These are phyloP conservation scores for Colletotrichum orchidophilum DNA, from an alignment of 2,329 filamentous ascomycete species.

Conservation along the genomic window DNA sequence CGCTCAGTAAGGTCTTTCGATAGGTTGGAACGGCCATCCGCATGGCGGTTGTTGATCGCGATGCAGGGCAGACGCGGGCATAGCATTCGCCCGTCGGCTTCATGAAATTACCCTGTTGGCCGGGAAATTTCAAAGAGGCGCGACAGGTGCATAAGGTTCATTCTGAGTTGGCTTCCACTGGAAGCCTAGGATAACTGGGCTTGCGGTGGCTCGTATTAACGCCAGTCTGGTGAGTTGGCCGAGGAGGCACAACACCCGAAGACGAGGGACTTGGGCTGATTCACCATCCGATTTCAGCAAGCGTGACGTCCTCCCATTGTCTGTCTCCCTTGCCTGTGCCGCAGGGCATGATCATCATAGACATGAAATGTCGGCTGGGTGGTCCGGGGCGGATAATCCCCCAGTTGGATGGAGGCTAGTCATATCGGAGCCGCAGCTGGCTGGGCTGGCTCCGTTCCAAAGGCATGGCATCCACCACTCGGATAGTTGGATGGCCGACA, in stretches of 20 bases:
- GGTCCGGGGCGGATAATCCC: background rate
- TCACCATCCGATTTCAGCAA: background rate
- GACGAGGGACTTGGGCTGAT: background rate
- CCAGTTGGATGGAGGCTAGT: background rate
- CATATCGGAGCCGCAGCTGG: background rate
- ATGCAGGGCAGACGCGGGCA: constrained; percentile 13
- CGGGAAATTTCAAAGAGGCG: constrained; percentile 9
- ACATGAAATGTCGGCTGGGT: background rate
- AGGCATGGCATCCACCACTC: constrained; percentile 8
- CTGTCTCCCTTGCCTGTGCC: background rate
- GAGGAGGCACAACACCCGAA: background rate
- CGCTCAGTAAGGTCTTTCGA: constrained; percentile 8
- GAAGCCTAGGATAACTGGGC: background rate
- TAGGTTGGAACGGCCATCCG: constrained; percentile 20
- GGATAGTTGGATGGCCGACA: constrained; percentile 11
- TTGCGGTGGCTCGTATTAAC: background rate
- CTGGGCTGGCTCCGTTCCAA: constrained; percentile 2
- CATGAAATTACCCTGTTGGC: constrained; percentile 32
- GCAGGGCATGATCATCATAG: background rate
- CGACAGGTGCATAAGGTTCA: constrained; percentile 3
- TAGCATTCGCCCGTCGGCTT: constrained; percentile 1
- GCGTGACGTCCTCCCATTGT: background rate
- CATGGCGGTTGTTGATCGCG: constrained; percentile 29
- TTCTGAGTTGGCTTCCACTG: background rate
- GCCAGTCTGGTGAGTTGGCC: background rate